Conservation (phyloP, 208 protist genomes). For the Trypanosoma cruzi region DNA sequence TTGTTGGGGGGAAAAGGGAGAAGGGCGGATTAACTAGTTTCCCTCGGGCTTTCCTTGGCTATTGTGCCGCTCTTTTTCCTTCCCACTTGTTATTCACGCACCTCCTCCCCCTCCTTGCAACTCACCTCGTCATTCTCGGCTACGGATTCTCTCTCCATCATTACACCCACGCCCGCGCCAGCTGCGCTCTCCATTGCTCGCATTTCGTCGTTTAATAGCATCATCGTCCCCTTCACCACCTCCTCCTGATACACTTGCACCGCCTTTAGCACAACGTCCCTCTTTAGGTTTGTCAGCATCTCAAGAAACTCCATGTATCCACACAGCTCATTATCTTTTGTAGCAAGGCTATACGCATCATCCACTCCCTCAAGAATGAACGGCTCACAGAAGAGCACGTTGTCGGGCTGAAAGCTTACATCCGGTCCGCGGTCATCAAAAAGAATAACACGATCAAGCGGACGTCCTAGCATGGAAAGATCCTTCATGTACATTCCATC, state of each 20-base stretch:
- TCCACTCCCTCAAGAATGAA: conserved; percentile 51
- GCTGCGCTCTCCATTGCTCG: neutral
- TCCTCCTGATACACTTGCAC: conserved; percentile 25
- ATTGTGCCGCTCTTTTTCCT: no score
- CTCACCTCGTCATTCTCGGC: neutral
- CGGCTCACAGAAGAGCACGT: conserved; percentile 61
- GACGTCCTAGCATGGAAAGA: conserved; percentile 37
- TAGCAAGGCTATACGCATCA: conserved; percentile 15
- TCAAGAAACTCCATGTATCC: conserved; percentile 26
- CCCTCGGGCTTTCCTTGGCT: neutral
- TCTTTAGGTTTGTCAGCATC: conserved; percentile 37
- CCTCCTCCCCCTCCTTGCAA: neutral
- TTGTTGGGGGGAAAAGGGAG: neutral
- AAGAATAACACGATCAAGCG: conserved; percentile 46
- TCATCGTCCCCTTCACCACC: neutral
- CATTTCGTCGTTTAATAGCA: neutral
- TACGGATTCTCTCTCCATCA: neutral
- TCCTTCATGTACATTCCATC: conserved; percentile 52
- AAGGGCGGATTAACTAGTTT: neutral
- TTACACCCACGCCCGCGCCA: neutral
- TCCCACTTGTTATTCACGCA: no score
- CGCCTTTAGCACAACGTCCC: conserved; percentile 34
- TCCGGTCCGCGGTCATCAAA: conserved; percentile 72
- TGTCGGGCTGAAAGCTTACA: conserved; percentile 49
- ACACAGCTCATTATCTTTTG: conserved; percentile 16